These are phyloP conservation scores for Aspergillus proliferans DNA, from an alignment of 2,329 filamentous ascomycete genomes.

Conservation along the genomic window DNA sequence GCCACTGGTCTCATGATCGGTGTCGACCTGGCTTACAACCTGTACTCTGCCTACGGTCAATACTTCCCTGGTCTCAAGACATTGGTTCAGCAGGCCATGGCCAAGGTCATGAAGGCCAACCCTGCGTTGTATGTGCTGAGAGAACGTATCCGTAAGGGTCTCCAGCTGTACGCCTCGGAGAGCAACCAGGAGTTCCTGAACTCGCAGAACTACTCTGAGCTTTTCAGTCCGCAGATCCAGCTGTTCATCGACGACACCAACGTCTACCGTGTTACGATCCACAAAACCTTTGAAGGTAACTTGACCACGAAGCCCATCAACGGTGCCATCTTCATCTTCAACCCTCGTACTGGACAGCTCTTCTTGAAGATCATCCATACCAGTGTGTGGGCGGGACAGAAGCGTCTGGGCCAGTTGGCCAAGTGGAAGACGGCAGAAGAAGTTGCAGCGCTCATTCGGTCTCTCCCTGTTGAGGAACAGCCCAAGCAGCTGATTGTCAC, in stretches of 20 bases:
- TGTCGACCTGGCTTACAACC: conserved; percentile 94
- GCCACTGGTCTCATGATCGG: conserved; percentile 96
- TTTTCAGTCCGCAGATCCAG: conserved; percentile 98
- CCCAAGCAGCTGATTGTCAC: conserved; percentile 98
- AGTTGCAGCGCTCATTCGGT: conserved; percentile 94
- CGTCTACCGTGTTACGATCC: conserved; percentile 97
- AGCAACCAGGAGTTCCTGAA: conserved; percentile 99
- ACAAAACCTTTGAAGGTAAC: conserved; percentile 99
- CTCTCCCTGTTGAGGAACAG: conserved; percentile 92
- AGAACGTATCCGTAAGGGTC: conserved; percentile 95
- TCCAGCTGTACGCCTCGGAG: conserved; percentile 95
- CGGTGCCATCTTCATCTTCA: conserved; percentile 99
- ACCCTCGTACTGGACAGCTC: conserved; percentile 92
- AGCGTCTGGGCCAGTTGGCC: conserved; percentile 93
- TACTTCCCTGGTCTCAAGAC: conserved; percentile 98
- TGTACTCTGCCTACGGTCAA: conserved; percentile 96
- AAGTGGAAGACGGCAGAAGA: conserved; percentile 99
- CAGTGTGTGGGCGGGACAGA: conserved; percentile 97
- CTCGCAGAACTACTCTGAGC: conserved; percentile 97
- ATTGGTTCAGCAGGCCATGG: conserved; percentile 95
- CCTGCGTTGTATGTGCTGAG: conserved; percentile 91
- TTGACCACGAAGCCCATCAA: conserved; percentile 99
- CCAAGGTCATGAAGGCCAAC: conserved; percentile 99
- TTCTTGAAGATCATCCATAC: conserved; percentile 99
- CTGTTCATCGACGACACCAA: conserved; percentile 99